These are phyloP conservation scores for Coprinopsis strossmayeri DNA, from an alignment of 768 basidiomycete genomes.

Conservation along the genomic window DNA sequence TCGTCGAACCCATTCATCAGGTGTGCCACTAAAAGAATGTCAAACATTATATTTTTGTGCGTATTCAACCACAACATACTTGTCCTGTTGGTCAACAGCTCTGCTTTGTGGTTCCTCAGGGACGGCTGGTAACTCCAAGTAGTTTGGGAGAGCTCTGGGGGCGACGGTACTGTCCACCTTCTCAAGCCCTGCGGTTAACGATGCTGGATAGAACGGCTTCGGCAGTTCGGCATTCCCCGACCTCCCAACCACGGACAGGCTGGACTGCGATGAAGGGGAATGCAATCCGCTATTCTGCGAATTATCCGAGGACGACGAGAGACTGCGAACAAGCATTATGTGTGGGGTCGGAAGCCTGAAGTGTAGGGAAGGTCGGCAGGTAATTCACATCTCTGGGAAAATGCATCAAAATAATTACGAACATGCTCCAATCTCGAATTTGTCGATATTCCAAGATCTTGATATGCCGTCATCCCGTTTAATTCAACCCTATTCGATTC, in stretches of 20 bases:
- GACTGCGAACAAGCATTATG: neutral
- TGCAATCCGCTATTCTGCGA: neutral
- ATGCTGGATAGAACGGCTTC: slow-evolving; percentile 2
- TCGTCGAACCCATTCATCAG: slow-evolving; percentile 23
- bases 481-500: too few species aligned
- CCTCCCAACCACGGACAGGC: too few species aligned
- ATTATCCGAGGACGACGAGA: neutral
- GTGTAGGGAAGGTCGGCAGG: too few species aligned
- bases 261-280: neutral
- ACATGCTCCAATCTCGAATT: too few species aligned
- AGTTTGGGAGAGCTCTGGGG: slow-evolving; percentile 1
- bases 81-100: slow-evolving; percentile 8
- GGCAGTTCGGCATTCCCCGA: neutral
- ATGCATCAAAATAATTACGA: too few species aligned
- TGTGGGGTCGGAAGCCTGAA: neutral
- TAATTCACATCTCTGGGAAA: too few species aligned
- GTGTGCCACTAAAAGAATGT: slow-evolving; percentile 16
- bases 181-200: neutral
- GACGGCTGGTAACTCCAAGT: neutral
- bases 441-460: too few species aligned
- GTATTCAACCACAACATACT: slow-evolving; percentile 1
- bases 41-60: neutral
- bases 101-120: slow-evolving; percentile 4
- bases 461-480: too few species aligned
- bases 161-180: neutral